Evolutionary conservation across 2,329 filamentous ascomycete genomes (phyloP).

Genomic region (Pseudogymnoascus sp.): DNA sequence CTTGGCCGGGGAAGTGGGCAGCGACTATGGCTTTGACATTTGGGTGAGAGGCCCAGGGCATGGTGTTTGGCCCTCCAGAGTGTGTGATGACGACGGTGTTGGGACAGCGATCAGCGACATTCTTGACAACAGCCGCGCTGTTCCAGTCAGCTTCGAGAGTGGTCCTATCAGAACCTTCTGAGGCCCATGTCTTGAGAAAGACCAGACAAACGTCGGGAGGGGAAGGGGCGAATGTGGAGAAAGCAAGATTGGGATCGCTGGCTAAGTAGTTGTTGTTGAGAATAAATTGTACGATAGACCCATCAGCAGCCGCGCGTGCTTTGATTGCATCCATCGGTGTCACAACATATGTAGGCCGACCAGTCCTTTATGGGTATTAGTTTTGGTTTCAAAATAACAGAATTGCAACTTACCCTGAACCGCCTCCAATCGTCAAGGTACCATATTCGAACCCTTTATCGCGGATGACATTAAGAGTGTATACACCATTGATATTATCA

Average conservation of each 20-base stretch:
- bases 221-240: conserved; percentile 13
- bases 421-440: conserved; percentile 20
- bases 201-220: conserved; percentile 41
- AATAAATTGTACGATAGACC: conserved; percentile 17
- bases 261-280: conserved; percentile 14
- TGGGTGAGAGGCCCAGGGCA: conserved; percentile 48
- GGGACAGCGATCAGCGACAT: conserved; percentile 41
- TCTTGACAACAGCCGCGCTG: conserved; percentile 16
- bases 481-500: conserved; percentile 31
- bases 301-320: conserved; percentile 13
- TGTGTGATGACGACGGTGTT: conserved; percentile 64
- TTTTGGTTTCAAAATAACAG: neutral
- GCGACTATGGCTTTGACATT: conserved; percentile 57
- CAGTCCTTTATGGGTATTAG: conserved; percentile 30
- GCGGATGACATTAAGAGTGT: neutral
- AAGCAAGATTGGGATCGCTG: neutral
- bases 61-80: conserved; percentile 59
- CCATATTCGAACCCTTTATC: conserved; percentile 14
- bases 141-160: conserved; percentile 20
- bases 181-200: conserved; percentile 59
- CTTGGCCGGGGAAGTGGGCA: conserved; percentile 52
- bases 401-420: conserved; percentile 15
- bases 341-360: conserved; percentile 54
- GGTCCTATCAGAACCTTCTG: conserved; percentile 38
- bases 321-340: conserved; percentile 53